These are phyloP conservation scores for Trichoderma brevicompactum DNA, from an alignment of 2,329 filamentous ascomycete species.

Conservation along the genomic window DNA sequence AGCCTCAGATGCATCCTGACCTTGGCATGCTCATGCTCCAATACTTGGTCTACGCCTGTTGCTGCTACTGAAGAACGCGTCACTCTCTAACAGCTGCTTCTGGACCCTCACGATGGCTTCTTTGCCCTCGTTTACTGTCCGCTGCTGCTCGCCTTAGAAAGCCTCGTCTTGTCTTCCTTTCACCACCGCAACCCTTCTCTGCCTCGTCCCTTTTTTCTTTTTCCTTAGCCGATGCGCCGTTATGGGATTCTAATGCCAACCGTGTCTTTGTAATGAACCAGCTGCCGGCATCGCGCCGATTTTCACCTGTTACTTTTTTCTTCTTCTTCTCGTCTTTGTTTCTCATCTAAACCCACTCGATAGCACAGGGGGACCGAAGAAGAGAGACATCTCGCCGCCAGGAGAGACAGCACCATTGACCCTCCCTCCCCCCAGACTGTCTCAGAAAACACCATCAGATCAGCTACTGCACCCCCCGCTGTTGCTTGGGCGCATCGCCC, in stretches of 20 bases:
- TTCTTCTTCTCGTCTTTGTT: neutral
- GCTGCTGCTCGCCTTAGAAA: constrained; percentile 17
- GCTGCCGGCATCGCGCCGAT: constrained; percentile 12
- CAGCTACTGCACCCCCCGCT: constrained; percentile 5
- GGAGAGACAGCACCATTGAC: neutral
- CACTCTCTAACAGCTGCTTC: constrained; percentile 15
- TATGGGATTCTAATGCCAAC: constrained; percentile 7
- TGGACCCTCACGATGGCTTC: constrained; percentile 19
- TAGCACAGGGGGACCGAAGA: no score
- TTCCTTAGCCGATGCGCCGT: neutral
- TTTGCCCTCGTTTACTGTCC: neutral
- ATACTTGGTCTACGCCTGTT: constrained; percentile 10
- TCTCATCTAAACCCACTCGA: no score
- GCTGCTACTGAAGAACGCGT: constrained; percentile 9
- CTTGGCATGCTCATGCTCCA: constrained; percentile 21
- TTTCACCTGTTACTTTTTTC: neutral
- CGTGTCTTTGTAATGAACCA: constrained; percentile 18
- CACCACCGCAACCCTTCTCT: neutral
- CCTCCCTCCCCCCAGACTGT: neutral
- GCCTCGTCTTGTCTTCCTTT: constrained; percentile 8
- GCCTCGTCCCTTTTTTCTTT: neutral
- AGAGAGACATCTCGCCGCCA: neutral
- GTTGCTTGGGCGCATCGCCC: constrained; percentile 7
- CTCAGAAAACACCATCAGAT: constrained; percentile 1
- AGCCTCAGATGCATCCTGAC: constrained; percentile 27